phyloP scores from a whole-genome alignment of 345 rosid genomes.

The Leavenworthia alabamica region DNA sequence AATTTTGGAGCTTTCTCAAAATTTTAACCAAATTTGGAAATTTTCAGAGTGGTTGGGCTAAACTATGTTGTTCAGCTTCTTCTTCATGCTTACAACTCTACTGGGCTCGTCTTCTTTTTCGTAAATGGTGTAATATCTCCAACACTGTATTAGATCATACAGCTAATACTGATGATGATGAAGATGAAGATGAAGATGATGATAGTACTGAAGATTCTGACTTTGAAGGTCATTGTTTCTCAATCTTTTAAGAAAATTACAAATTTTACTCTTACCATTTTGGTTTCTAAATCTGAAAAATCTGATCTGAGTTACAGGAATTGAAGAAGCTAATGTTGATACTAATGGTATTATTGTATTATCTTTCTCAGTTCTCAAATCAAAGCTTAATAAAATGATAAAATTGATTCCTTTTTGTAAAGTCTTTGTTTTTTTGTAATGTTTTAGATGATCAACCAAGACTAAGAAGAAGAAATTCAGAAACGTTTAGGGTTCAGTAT shows the following conservation, averaged over 20 bases:
- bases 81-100: slow-evolving; percentile 61
- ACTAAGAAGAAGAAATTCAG: slow-evolving; percentile 68
- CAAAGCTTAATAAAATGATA: neutral
- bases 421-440: neutral
- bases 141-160: slow-evolving; percentile 9
- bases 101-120: slow-evolving; percentile 59
- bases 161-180: neutral
- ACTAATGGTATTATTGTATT: neutral
- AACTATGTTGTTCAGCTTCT: slow-evolving; percentile 61
- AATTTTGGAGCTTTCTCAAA: neutral
- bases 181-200: slow-evolving; percentile 4
- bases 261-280: neutral
- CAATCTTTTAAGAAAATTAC: neutral
- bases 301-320: neutral
- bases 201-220: slow-evolving; percentile 4
- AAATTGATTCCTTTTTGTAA: neutral
- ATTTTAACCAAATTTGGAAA: neutral
- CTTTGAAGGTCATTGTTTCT: neutral
- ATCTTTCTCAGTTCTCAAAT: neutral
- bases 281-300: neutral
- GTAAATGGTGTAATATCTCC: slow-evolving; percentile 66
- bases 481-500: slow-evolving; percentile 76
- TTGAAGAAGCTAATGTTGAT: slow-evolving; percentile 6
- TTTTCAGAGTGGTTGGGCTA: slow-evolving; percentile 11
- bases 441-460: slow-evolving; percentile 11